Conservation (phyloP, 2,329 filamentous ascomycete genomes). For the Fusarium secorum region DNA sequence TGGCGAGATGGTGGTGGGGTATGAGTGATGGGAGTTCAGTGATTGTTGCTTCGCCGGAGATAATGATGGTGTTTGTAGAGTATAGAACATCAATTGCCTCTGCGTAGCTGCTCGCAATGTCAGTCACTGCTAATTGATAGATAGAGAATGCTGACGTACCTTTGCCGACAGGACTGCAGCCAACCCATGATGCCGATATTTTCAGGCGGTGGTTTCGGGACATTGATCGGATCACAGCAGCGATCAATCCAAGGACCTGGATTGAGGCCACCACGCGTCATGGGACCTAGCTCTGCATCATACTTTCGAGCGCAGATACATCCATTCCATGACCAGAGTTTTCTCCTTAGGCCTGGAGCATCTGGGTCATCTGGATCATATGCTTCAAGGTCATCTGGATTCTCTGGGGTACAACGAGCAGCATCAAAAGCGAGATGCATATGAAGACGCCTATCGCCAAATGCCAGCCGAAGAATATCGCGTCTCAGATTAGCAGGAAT, state of each 20-base stretch:
- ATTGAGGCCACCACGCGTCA: neutral
- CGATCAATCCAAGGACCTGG: neutral
- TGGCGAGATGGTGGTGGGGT: neutral
- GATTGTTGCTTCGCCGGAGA: neutral
- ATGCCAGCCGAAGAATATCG: neutral
- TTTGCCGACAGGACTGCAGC: conserved; percentile 5
- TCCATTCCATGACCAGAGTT: neutral
- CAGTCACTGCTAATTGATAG: fast-evolving
- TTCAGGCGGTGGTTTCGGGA: neutral
- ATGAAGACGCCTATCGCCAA: neutral
- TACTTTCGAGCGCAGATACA: neutral
- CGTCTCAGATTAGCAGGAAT: neutral
- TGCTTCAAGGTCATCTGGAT: neutral
- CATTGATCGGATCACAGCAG: neutral
- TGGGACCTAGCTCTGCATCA: neutral
- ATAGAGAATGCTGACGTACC: neutral
- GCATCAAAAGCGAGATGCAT: neutral
- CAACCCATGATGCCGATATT: neutral
- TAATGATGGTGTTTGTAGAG: neutral
- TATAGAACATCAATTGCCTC: conserved; percentile 7
- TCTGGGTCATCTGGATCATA: fast-evolving
- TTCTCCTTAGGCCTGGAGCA: neutral
- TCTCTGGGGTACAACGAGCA: fast-evolving
- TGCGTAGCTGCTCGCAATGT: neutral
- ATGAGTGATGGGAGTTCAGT: neutral